Conservation (phyloP, 768 basidiomycete species). For the Rhodocollybia butyracea region DNA sequence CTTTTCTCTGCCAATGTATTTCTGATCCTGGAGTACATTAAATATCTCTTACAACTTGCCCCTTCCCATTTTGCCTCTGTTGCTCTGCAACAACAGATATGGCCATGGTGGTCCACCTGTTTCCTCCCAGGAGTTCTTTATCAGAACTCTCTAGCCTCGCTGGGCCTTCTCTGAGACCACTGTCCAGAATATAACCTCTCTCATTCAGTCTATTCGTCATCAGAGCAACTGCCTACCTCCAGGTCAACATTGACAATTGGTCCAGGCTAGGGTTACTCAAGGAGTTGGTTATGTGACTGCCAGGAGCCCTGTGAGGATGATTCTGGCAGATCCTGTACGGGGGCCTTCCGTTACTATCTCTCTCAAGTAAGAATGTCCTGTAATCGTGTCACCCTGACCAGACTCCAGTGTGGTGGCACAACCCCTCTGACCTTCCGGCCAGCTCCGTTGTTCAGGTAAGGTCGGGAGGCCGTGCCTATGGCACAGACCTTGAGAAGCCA, state of each 20-base stretch:
- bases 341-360: neutral
- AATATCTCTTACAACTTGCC: neutral
- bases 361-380: neutral
- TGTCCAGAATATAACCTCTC: too few species aligned
- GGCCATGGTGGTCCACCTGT: neutral
- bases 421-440: constrained; percentile 9
- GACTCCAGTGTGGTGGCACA: neutral
- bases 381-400: neutral
- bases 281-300: too few species aligned
- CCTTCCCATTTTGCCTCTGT: neutral
- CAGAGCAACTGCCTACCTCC: too few species aligned
- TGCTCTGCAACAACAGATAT: neutral
- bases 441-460: too few species aligned
- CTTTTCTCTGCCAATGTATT: neutral
- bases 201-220: too few species aligned
- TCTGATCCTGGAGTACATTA: neutral
- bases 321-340: neutral
- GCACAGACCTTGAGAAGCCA: too few species aligned
- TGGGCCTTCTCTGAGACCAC: too few species aligned
- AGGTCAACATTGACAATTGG: neutral
- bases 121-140: too few species aligned
- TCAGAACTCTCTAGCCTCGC: too few species aligned
- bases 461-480: too few species aligned
- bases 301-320: too few species aligned
- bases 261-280: neutral